Evolutionary conservation across 306 rosid species (phyloP), one percentile per base, ranked within the genome.

Genomic region (Vigna trinervia): DNA sequence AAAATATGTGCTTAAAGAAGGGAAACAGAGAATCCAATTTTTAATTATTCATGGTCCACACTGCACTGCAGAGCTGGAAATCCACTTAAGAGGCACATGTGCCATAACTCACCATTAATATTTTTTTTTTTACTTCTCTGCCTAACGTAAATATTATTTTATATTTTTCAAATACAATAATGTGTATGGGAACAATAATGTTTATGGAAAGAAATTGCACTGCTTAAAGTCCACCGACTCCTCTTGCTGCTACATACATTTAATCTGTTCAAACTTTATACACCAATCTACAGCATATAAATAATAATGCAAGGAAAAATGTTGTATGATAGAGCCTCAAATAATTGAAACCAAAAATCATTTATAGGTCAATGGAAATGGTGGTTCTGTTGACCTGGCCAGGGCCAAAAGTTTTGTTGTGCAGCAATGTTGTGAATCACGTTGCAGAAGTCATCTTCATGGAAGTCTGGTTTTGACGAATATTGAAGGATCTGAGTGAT

Each of bases 341-440:
- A 26, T 12, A 15, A 23, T 23, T 59, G 20, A 56, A 57, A 17
- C 23, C 38, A 46, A 59, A 61, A 78, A 60, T 54, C 58, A 45
- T 54, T 48, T 56, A 9, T 53, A 3, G 15, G 62, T 91, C 87
- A 89, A 58, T 83, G 87, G 52, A 86, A 87, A 63, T 89, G 45
- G 20, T 61, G 87, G n/a, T 83, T 82, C 56, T 87, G 88, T 64
- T 89, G 89, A 22, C 45, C 32, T 12, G 92, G 86, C 95, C 96
- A 91, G 51, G 89, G 89, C 96, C 96, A 93, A 59, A 81, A 80
- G 73, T 87, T 84, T 22, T 88, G 92, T 50, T 86, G 92, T 17
- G 84, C 92, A 19, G 87, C 92, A 52, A 84, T 67, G 63, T 84
- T 80, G 74, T 85, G 88, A 82, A 89, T 83, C 87, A 93, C 86